A percentile compares a stretch with the other conserved stretches of the same genome.
Evolutionary conservation across 352 stramenopile species (phyloP).

Genomic region (Pythium dissotocum): DNA sequence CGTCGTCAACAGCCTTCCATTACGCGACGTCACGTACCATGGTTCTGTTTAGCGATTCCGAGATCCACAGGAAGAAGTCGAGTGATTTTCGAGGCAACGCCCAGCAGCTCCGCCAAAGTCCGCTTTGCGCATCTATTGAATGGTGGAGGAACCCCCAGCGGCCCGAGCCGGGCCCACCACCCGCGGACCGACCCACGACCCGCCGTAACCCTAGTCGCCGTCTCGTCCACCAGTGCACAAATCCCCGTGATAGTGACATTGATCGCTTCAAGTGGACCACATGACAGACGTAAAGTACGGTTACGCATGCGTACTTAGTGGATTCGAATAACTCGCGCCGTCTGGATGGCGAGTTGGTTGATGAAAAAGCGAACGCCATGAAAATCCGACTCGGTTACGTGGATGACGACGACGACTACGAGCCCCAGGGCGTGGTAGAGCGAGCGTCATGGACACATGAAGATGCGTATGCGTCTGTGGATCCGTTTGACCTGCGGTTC

Average conservation of each 20-base stretch:
- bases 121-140: conserved; percentile 27
- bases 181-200: conserved; percentile 1
- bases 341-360: neutral
- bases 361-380: conserved; percentile 30
- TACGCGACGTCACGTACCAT: conserved; percentile 58
- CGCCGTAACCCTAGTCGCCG: neutral
- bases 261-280: conserved; percentile 29
- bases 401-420: conserved; percentile 31
- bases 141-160: conserved; percentile 32
- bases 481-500: conserved; percentile 16
- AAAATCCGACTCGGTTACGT: conserved; percentile 43
- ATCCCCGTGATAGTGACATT: conserved; percentile 19
- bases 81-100: conserved; percentile 54
- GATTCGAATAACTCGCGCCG: neutral
- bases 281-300: conserved; percentile 23
- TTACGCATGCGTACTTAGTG: conserved; percentile 23
- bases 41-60: conserved; percentile 62
- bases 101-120: conserved; percentile 12
- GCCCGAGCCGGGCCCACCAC: conserved; percentile 14
- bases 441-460: neutral
- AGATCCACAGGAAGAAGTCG: conserved; percentile 88
- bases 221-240: conserved; percentile 5
- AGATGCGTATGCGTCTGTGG: neutral
- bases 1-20: neutral
- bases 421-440: conserved; percentile 2